Percentiles rank a stretch among this genome's conserved stretches.
phyloP scores from a whole-genome alignment of 148 eudicot species.

The Hydrangea macrophylla region DNA sequence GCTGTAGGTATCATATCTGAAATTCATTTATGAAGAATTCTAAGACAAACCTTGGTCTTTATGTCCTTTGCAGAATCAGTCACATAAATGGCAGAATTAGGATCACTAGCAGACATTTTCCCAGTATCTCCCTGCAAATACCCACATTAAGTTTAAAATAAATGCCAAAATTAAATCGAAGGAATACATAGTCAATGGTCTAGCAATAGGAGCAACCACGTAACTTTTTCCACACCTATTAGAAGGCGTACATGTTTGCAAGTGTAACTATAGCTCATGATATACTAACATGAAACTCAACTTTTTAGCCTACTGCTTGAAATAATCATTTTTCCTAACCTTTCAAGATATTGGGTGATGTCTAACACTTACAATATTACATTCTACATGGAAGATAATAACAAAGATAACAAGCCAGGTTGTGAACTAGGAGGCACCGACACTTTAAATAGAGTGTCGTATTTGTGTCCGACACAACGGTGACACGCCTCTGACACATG shows the following conservation, averaged over 20 bases:
- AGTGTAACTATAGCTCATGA: neutral
- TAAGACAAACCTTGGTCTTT: constrained; percentile 61
- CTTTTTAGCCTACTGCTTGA: neutral
- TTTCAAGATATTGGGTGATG: too few species aligned
- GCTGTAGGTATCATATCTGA: neutral
- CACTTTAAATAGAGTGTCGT: too few species aligned
- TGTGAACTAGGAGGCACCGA: too few species aligned
- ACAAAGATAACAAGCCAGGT: too few species aligned
- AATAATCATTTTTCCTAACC: neutral
- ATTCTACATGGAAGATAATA: too few species aligned
- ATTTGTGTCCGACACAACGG: too few species aligned
- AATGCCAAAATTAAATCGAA: neutral
- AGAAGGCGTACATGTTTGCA: neutral
- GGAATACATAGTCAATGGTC: neutral
- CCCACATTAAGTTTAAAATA: neutral
- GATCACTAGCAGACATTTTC: constrained; percentile 98
- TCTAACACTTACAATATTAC: too few species aligned
- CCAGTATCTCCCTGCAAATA: constrained; percentile 83
- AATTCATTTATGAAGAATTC: neutral
- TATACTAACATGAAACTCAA: neutral
- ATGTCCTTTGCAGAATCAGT: constrained; percentile 89
- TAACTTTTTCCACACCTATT: too few species aligned
- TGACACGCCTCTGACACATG: too few species aligned
- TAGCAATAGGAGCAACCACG: neutral
- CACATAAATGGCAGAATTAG: constrained; percentile 94